These are phyloP conservation scores for Cyclostephanos invisitatus DNA, from an alignment of 108 stramenopile genomes.

Conservation along the genomic window DNA sequence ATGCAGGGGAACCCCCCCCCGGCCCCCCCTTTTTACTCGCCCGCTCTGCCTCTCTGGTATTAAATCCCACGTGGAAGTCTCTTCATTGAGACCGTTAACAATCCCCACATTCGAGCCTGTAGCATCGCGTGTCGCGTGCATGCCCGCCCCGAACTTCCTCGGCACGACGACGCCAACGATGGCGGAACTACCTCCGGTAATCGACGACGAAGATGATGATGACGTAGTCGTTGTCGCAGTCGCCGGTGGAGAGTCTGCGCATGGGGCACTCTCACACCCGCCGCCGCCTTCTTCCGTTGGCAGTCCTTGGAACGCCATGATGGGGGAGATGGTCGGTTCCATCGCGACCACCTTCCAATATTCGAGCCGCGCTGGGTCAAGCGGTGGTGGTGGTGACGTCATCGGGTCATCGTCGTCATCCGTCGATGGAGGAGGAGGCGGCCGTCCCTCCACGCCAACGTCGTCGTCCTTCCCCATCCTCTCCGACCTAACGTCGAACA, in stretches of 20 bases:
- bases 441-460: background rate
- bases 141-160: background rate
- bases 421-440: background rate
- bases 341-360: no score
- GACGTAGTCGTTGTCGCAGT: slow-evolving; percentile 1
- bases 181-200: background rate
- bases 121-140: no score
- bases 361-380: no score
- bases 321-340: background rate
- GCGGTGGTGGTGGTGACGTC: background rate
- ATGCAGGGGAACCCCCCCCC: no score
- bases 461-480: slow-evolving; percentile 12
- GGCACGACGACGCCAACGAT: background rate
- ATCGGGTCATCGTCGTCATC: slow-evolving; percentile 10
- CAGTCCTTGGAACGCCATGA: background rate
- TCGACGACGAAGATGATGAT: slow-evolving; percentile 1
- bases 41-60: no score
- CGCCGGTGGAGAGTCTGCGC: slow-evolving; percentile 10
- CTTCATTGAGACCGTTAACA: no score
- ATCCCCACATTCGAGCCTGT: no score
- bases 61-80: no score
- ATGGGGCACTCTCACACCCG: background rate
- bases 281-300: background rate
- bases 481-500: slow-evolving; percentile 6
- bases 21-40: no score